Conservation (phyloP, 495 filamentous ascomycete species). For the Penicillium cosmopolitanum region DNA sequence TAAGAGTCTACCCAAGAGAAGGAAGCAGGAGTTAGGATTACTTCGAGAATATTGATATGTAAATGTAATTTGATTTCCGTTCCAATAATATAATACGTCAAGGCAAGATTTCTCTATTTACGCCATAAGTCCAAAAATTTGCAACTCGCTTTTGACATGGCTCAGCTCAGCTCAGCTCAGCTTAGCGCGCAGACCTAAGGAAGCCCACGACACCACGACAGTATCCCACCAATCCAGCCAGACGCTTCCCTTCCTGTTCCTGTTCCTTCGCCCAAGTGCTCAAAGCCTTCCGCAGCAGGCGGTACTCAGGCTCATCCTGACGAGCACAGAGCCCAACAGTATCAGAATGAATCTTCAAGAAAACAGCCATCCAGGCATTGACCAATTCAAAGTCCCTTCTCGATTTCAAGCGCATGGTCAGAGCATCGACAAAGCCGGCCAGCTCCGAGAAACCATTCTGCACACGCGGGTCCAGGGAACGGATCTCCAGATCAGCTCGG, state of each 20-base stretch:
- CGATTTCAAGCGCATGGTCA: conserved; percentile 67
- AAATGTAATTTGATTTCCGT: too few relatives aligned
- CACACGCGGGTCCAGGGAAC: conserved; percentile 64
- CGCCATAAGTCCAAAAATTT: too few relatives aligned
- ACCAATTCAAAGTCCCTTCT: conserved; percentile 87
- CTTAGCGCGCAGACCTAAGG: conserved; percentile 63
- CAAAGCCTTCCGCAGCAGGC: conserved; percentile 56
- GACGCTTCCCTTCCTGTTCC: conserved; percentile 66
- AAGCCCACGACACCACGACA: conserved; percentile 89
- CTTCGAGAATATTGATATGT: too few relatives aligned
- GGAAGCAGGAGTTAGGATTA: too few relatives aligned
- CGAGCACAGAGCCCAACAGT: conserved; percentile 51
- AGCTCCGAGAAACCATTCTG: conserved; percentile 57
- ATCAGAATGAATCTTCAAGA: conserved; percentile 76
- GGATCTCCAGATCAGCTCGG: conserved; percentile 84
- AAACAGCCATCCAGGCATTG: conserved; percentile 96
- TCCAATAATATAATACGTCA: too few relatives aligned
- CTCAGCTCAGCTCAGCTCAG: conserved; percentile 19
- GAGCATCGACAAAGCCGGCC: conserved; percentile 69
- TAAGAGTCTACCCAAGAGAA: too few relatives aligned
- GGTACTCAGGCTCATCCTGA: conserved; percentile 39
- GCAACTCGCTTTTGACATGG: too few relatives aligned
- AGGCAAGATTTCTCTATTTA: too few relatives aligned
- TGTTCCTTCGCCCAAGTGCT: conserved; percentile 68
- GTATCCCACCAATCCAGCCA: conserved; percentile 80